Conservation (phyloP, 768 basidiomycete genomes). For the Hysterangium stoloniferum region DNA sequence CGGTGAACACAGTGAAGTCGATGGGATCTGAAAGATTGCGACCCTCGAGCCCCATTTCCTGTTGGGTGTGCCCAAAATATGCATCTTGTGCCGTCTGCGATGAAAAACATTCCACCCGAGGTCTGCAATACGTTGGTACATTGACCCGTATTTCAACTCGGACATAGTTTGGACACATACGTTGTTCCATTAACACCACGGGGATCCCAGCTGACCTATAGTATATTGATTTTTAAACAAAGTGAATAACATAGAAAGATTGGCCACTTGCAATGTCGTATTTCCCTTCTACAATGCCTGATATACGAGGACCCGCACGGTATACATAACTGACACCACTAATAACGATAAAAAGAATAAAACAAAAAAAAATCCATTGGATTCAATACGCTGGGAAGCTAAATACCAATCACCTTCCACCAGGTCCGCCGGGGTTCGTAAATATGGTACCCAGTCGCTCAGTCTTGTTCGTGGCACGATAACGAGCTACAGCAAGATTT, state of each 20-base stretch:
- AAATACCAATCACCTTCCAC: slow-evolving; percentile 12
- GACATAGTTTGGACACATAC: slow-evolving; percentile 15
- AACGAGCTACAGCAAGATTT: slow-evolving; percentile 24
- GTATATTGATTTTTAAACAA: too few relatives aligned
- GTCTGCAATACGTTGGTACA: slow-evolving; percentile 13
- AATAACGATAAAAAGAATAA: neutral
- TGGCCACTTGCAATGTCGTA: slow-evolving; percentile 17
- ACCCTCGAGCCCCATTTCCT: slow-evolving; percentile 20
- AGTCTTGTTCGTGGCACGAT: slow-evolving; percentile 19
- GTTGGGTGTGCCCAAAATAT: slow-evolving; percentile 22
- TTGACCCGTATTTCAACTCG: neutral
- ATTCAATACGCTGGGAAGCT: neutral
- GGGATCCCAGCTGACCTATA: slow-evolving; percentile 21
- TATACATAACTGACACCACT: slow-evolving; percentile 22
- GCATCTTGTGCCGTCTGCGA: slow-evolving; percentile 17
- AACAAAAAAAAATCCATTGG: neutral
- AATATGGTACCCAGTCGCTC: slow-evolving; percentile 24
- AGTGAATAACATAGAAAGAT: neutral
- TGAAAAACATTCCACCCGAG: slow-evolving; percentile 21
- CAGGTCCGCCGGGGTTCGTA: slow-evolving; percentile 27
- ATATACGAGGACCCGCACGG: slow-evolving; percentile 15
- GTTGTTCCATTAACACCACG: slow-evolving; percentile 25
- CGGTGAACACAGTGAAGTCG: slow-evolving; percentile 17
- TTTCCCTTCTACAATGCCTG: slow-evolving; percentile 16
- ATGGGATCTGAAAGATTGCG: slow-evolving; percentile 18